A percentile compares a stretch with the other conserved stretches of the same genome.
Evolutionary conservation across 1,284 basidiomycete species (phyloP).

Genomic region (Boletellus sp.): DNA sequence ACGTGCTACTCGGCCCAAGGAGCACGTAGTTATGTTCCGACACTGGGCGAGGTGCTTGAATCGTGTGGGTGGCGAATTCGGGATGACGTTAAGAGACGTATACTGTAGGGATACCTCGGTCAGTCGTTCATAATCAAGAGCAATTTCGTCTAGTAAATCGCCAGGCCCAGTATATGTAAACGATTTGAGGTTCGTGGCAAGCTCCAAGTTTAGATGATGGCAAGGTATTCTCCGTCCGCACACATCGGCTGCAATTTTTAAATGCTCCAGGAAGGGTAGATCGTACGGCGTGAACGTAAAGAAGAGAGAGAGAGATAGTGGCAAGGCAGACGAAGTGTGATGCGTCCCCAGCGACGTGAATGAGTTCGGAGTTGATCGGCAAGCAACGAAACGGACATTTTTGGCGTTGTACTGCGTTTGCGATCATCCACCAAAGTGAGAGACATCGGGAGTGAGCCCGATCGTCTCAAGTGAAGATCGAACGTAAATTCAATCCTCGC

Average conservation of each 20-base stretch:
- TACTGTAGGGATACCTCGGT: slow-evolving; percentile 15
- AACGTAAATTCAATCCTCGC: neutral
- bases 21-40: slow-evolving; percentile 15
- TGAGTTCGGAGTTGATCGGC: slow-evolving; percentile 9
- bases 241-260: neutral
- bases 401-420: neutral
- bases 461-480: slow-evolving; percentile 13
- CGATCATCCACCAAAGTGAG: slow-evolving; percentile 19
- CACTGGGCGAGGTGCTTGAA: slow-evolving; percentile 4
- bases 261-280: slow-evolving; percentile 10
- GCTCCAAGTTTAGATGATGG: slow-evolving; percentile 7
- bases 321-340: slow-evolving; percentile 11
- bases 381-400: slow-evolving; percentile 1
- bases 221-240: neutral
- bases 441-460: slow-evolving; percentile 14
- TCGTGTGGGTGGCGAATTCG: neutral
- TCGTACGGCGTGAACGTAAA: slow-evolving; percentile 14
- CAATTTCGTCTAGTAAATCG: neutral
- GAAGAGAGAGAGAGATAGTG: slow-evolving; percentile 7
- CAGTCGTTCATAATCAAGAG: slow-evolving; percentile 10
- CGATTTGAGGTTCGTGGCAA: slow-evolving; percentile 14
- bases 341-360: slow-evolving; percentile 13
- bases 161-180: slow-evolving; percentile 12
- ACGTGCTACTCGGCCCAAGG: slow-evolving; percentile 12
- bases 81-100: too few relatives aligned